Percentiles rank a stretch among this genome's conserved stretches.
These are phyloP conservation scores for Ceratobasidium sp. DNA, from an alignment of 1,284 basidiomycete genomes.

Conservation along the genomic window DNA sequence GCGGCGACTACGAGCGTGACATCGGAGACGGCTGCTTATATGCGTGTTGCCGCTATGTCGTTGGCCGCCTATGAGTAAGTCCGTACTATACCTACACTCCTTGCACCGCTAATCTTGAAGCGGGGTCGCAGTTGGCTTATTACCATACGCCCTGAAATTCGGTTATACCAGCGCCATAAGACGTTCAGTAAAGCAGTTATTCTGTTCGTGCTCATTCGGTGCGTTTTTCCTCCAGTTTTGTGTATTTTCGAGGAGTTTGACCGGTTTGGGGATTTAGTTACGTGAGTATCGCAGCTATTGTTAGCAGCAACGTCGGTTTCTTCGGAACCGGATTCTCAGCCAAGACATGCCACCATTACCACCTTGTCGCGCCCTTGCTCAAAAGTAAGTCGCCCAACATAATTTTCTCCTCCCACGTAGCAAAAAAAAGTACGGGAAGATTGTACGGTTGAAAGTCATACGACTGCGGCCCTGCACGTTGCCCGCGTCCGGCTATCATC, in stretches of 20 bases:
- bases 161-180: constrained; percentile 36
- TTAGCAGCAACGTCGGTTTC: constrained; percentile 43
- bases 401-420: no score
- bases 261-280: neutral
- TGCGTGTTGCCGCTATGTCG: constrained; percentile 41
- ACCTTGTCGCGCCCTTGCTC: constrained; percentile 38
- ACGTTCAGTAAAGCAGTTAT: constrained; percentile 34
- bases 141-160: constrained; percentile 35
- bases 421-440: no score
- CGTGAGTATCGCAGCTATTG: constrained; percentile 38
- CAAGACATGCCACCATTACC: constrained; percentile 29
- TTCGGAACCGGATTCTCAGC: constrained; percentile 44
- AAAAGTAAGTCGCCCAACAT: constrained; percentile 28
- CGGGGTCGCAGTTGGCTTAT: constrained; percentile 29
- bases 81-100: neutral
- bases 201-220: constrained; percentile 35
- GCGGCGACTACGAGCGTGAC: constrained; percentile 7
- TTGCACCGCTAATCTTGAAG: neutral
- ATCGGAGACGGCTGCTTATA: constrained; percentile 31
- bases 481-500: no score
- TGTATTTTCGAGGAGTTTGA: neutral
- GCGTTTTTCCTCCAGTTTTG: neutral
- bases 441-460: no score
- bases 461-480: no score
- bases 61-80: constrained; percentile 42